phyloP scores from a whole-genome alignment of 1,284 basidiomycete genomes.

The Rhodotorula sp. region DNA sequence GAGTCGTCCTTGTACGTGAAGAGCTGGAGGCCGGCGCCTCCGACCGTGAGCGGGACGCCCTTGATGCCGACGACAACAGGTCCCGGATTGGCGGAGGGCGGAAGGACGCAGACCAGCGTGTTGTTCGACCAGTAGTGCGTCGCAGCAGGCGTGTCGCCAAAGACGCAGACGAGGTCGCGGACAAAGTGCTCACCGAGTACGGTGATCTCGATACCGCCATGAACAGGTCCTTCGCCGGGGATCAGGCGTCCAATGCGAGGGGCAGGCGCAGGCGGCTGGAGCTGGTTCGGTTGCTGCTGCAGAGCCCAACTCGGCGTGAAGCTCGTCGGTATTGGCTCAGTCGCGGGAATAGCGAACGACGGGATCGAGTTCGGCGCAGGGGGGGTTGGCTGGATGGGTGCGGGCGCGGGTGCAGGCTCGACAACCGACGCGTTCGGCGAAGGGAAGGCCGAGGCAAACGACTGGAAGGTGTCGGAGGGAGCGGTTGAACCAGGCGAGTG shows the following conservation, averaged over 20 bases:
- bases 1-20: conserved; percentile 91
- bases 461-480: conserved; percentile 27
- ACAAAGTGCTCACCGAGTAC: conserved; percentile 84
- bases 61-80: conserved; percentile 87
- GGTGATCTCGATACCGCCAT: conserved; percentile 93
- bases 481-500: conserved; percentile 34
- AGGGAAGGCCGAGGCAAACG: conserved; percentile 24
- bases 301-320: conserved; percentile 19
- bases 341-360: conserved; percentile 24
- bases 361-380: conserved; percentile 4
- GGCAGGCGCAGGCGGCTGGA: conserved; percentile 29
- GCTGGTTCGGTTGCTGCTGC: conserved; percentile 30
- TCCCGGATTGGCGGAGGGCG: conserved; percentile 76
- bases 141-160: conserved; percentile 78
- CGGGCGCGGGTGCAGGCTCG: not conserved
- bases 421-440: conserved; percentile 10
- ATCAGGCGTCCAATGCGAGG: conserved; percentile 63
- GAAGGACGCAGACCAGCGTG: conserved; percentile 87
- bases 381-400: not conserved
- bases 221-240: conserved; percentile 84
- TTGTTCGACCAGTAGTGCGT: conserved; percentile 92
- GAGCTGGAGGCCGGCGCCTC: conserved; percentile 55
- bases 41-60: conserved; percentile 57
- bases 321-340: conserved; percentile 20
- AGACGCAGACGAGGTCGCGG: conserved; percentile 65